These are phyloP conservation scores for Globisporangium spinosum DNA, from an alignment of 352 stramenopile species.

Conservation along the genomic window DNA sequence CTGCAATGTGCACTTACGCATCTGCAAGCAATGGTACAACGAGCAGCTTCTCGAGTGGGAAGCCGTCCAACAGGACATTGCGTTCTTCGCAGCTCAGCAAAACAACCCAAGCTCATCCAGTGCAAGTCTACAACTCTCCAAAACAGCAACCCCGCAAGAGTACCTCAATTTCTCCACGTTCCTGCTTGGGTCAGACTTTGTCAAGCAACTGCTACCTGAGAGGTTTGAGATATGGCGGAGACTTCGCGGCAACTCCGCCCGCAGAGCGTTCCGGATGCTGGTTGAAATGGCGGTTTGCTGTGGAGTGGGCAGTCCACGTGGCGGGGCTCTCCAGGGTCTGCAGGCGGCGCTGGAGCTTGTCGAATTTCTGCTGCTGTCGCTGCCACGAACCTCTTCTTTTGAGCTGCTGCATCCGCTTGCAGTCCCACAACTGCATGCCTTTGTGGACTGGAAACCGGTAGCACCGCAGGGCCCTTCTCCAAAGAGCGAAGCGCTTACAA, in stretches of 20 bases:
- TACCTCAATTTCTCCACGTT: background rate
- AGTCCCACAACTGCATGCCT: conserved; percentile 6
- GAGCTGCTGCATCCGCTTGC: conserved; percentile 10
- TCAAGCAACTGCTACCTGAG: background rate
- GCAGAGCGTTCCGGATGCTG: conserved; percentile 1
- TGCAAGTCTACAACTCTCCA: background rate
- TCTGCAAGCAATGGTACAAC: background rate
- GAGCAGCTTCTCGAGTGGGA: conserved; percentile 13
- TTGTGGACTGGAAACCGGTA: conserved; percentile 11
- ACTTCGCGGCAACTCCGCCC: background rate
- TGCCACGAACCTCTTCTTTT: background rate
- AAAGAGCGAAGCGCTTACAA: background rate
- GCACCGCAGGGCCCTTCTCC: background rate
- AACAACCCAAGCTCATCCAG: background rate
- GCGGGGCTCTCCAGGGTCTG: background rate
- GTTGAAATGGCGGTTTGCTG: conserved; percentile 5
- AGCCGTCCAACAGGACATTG: conserved; percentile 6
- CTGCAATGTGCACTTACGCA: conserved; percentile 4
- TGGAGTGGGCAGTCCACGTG: background rate
- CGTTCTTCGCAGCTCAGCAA: conserved; percentile 5
- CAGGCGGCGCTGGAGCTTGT: conserved; percentile 10
- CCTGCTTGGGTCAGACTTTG: background rate
- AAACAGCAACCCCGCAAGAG: background rate
- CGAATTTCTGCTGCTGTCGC: conserved; percentile 2
- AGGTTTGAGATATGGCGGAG: background rate